Evolutionary conservation across 208 protist species (phyloP), one percentile per base, ranked within the genome.

Genomic region (Trypanosoma platydactyli): DNA sequence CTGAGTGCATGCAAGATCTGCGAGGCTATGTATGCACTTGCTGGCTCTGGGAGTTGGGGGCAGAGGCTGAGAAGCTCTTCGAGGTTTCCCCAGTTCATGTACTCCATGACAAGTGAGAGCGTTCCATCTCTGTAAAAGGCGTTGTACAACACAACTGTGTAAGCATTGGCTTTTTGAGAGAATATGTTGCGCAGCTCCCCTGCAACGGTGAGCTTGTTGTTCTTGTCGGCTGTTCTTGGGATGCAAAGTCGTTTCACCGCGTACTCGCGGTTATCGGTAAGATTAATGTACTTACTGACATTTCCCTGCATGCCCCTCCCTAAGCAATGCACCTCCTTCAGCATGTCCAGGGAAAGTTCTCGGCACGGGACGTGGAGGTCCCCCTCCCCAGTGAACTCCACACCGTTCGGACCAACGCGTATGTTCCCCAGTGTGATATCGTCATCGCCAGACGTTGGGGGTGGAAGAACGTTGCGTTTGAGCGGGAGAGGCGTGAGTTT

Each of bases 21-120:
- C 5, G 79, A 80, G 0, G 80, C 81, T 44, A 94, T 89, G 73
- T 87, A 92, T 35, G 85, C 88, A 56, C 81, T 78, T 33, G 76
- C 79, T 40, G 64, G 54, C 49, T 87, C 81, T 15, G 83, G 79
- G 16, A 94, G 41, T 20, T 68, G 68, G 0, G 68, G 59, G 44
- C 5, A 40, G 5, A 82, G 56, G 20, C 71, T 66, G n/a, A 94
- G 76, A n/a, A 94, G 79, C 51, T 94, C 88, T 20, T 94, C 80
- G 40, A 94, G 54, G 74, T 92, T 94, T 16, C 88, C 88, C 83
- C 88, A 90, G 74, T 94, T 76, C 88, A 94, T 94, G 76, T 92
- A 94, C 71, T 94, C 88, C 88, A 94, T 94, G 20, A 94, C 85
- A 41, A 94, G 75, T 7, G 72, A 80, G 22, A 94, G 80, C 3